Percentiles rank a stretch among this genome's conserved stretches.
These are phyloP conservation scores for Dimocarpus longan DNA, from an alignment of 345 rosid genomes.

Conservation along the genomic window DNA sequence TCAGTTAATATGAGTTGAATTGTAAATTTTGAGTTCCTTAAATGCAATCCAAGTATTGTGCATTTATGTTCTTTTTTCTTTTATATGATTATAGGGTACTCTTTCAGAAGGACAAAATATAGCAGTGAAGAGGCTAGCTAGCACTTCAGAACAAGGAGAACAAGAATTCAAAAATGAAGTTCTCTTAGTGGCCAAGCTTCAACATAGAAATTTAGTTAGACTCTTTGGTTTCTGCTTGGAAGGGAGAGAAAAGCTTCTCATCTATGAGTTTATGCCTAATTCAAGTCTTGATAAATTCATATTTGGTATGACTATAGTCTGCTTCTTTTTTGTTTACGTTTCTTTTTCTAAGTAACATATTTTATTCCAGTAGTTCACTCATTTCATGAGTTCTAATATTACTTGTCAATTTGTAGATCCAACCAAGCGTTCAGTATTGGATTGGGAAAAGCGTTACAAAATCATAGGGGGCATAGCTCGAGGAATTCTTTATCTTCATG, in stretches of 20 bases:
- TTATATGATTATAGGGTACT: slow-evolving; percentile 35
- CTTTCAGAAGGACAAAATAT: slow-evolving; percentile 38
- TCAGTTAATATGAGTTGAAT: not conserved
- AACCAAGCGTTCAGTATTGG: not conserved
- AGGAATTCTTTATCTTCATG: slow-evolving; percentile 13
- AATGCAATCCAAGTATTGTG: not conserved
- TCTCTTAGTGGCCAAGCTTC: slow-evolving; percentile 49
- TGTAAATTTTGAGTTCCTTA: not conserved
- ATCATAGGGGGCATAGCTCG: slow-evolving; percentile 12
- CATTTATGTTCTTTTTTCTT: not conserved
- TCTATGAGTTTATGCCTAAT: slow-evolving; percentile 48
- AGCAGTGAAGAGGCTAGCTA: slow-evolving; percentile 52
- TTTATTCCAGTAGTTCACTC: not conserved
- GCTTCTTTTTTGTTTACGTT: not conserved
- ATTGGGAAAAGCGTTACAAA: slow-evolving; percentile 19
- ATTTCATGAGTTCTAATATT: not conserved
- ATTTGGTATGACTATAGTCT: slow-evolving; percentile 30
- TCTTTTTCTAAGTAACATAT: not conserved
- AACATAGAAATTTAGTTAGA: slow-evolving; percentile 50
- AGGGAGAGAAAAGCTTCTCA: slow-evolving; percentile 44
- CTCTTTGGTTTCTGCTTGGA: slow-evolving; percentile 45
- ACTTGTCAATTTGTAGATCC: not conserved
- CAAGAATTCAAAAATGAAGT: slow-evolving; percentile 53
- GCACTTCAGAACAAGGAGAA: slow-evolving; percentile 43
- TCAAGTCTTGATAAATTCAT: slow-evolving; percentile 46